Evolutionary conservation across 148 eudicot species (phyloP), one percentile per base, ranked within the genome.

Genomic region (Rhododendron vialii): DNA sequence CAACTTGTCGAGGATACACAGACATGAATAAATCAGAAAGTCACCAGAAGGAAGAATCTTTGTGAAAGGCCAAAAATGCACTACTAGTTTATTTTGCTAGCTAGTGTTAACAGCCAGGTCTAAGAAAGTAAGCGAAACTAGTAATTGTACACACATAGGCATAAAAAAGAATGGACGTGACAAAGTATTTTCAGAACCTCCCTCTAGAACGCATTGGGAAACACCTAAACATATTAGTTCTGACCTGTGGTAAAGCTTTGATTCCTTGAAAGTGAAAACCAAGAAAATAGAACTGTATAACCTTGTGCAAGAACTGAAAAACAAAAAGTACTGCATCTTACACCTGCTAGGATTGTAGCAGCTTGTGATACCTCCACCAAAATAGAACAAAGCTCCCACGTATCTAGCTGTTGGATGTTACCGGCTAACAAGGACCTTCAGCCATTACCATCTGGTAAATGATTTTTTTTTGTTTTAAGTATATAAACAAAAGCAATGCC

Each of bases 341-440:
- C 86, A 91, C 93, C 94, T 91, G 87, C 67, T 85, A 78, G 83
- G 67, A 86, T 61, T 75, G 77, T 84, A 74, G 87, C 90, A 65
- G 92, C 87, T 83, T 90, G 85, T 84, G 94, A 89, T 67, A 88
- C 89, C 50, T 86, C 81, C 85, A 92, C 89, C 89, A 91, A 86
- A 86, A 86, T 78, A 38, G 93, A 89, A 85, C 92, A 90, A 88
- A 92, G 87, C 77, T 91, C 88, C 85, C 84, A 82, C 69, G 88
- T 91, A 63, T 87, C 90, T 80, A 87, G 86, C 43, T 90, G 78
- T 71, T 91, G 91, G 82, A 92, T 76, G 82, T 85, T 86, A 8
- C 88, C 92, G 26, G 94, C 91, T 82, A 92, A 85, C 85, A 91
- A 89, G 43, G 93, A 91, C 91, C 94, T 92, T 76, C 59, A 79